Evolutionary conservation across 1,284 basidiomycete genomes (phyloP), one percentile per base, ranked within the genome.

Genomic region (Cutaneotrichosporon daszewskae): DNA sequence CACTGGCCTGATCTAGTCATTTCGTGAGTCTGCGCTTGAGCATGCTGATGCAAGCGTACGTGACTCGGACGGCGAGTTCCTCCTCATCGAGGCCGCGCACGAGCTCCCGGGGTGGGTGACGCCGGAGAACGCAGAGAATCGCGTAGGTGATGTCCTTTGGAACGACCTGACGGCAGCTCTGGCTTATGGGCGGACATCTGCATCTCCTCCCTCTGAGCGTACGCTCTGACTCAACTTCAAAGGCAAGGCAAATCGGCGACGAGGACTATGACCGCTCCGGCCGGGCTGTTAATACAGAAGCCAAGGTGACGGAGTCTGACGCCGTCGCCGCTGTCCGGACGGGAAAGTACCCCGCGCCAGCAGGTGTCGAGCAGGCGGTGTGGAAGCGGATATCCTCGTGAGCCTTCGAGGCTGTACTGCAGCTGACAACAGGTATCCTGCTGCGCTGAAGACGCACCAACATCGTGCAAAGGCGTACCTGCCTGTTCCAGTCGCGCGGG

Each of bases 51-150:
- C 42, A 40, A 71, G 88, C 54, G 77, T 85, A 2, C 81, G 79
- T 49, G 94, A 97, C 71, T 83, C 85, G 4, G 94, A 99, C 67
- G 95, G 95, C 23, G 88, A 98, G 60, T 96, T 98, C 62, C 71
- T 98, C 31, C 77, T 98, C 48, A 97, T 98, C 53, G 94, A 99
- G 72, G 94, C 89, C 3, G 95, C 95, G 10, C 85, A 97, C 43
- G 77, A 76, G 37, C 74, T 99, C 10, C 92, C 94, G 4, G 73
- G 77, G 1, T 98, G 94, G 95, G 81, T 97, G 33, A 84, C 83
- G 11, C 95, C 94, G 1, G 78, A 83, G 33, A 91, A 92, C 64
- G 83, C 89, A 32, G 80, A 84, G 63, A 94, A 96, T 71, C 82
- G 95, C 14, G 39, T 40, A 18, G 75, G 88, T 90, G 27, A 11